Percentiles rank a stretch among this genome's conserved stretches.
Conservation (phyloP, 2,329 filamentous ascomycete genomes). For the Thielaviopsis punctulata region DNA sequence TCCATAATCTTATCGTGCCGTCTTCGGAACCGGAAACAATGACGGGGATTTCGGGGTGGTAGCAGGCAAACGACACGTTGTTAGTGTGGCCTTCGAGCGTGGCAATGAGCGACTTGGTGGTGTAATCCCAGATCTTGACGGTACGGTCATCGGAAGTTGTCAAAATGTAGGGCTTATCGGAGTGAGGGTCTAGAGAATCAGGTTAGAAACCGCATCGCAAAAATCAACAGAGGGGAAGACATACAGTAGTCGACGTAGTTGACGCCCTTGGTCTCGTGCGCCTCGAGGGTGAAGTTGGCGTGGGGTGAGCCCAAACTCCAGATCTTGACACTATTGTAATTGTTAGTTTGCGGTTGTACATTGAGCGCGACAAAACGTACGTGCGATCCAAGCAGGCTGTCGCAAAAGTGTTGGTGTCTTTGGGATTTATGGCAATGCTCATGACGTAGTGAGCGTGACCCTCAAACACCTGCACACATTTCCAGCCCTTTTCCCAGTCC, state of each 20-base stretch:
- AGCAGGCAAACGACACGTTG: constrained; percentile 96
- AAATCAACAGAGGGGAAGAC: neutral
- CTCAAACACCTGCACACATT: constrained; percentile 92
- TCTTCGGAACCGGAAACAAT: constrained; percentile 98
- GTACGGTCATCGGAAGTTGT: constrained; percentile 94
- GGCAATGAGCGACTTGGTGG: constrained; percentile 90
- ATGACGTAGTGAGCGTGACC: constrained; percentile 95
- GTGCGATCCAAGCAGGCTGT: constrained; percentile 79
- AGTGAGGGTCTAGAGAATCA: constrained; percentile 35
- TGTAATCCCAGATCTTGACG: constrained; percentile 98
- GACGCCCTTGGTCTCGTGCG: constrained; percentile 91
- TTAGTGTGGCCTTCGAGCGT: constrained; percentile 94
- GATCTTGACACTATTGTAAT: constrained; percentile 67
- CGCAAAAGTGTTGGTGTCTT: constrained; percentile 82
- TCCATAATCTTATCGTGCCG: constrained; percentile 95
- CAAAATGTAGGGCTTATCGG: constrained; percentile 70
- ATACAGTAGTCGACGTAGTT: constrained; percentile 81
- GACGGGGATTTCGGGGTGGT: constrained; percentile 89
- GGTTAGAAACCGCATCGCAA: neutral
- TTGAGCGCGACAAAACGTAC: neutral
- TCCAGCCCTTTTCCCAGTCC: constrained; percentile 99
- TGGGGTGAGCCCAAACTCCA: constrained; percentile 91
- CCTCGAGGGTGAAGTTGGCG: constrained; percentile 91
- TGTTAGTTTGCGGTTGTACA: neutral
- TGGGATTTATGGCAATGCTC: constrained; percentile 92